A percentile compares a stretch with the other conserved stretches of the same genome.
These are phyloP conservation scores for Trichoderma parareesei DNA, from an alignment of 495 filamentous ascomycete species.

Conservation along the genomic window DNA sequence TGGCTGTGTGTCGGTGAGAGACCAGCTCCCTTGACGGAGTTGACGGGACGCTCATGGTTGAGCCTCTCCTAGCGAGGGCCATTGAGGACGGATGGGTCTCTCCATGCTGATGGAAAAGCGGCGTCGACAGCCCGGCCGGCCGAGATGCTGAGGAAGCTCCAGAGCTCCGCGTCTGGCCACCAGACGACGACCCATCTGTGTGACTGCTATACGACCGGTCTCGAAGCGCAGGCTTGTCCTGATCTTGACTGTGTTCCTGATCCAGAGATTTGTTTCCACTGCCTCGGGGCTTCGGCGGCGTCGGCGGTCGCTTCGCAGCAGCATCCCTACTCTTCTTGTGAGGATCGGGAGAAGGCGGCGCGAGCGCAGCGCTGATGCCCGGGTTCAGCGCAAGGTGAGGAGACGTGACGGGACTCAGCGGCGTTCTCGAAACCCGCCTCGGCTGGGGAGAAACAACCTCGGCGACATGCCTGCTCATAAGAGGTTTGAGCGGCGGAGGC, in stretches of 20 bases:
- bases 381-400: constrained; percentile 7
- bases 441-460: constrained; percentile 11
- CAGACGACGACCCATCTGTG: neutral
- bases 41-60: neutral
- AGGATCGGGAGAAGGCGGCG: constrained; percentile 8
- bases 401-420: constrained; percentile 8
- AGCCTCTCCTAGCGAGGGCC: neutral
- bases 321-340: neutral
- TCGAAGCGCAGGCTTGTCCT: neutral
- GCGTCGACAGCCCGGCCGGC: neutral
- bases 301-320: neutral
- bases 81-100: neutral
- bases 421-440: neutral
- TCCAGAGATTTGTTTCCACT: neutral
- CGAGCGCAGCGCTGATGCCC: neutral
- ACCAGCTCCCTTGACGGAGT: neutral
- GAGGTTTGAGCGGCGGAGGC: constrained; percentile 1
- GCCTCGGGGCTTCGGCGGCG: constrained; percentile 12
- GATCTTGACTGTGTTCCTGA: no score
- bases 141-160: neutral
- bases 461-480: neutral
- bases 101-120: neutral
- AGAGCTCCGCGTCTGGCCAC: neutral
- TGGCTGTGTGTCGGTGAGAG: neutral
- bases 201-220: neutral